Percentiles rank a stretch among this genome's conserved stretches.
These are phyloP conservation scores for Fusarium lyarnte DNA, from an alignment of 2,329 filamentous ascomycete species.

Conservation along the genomic window DNA sequence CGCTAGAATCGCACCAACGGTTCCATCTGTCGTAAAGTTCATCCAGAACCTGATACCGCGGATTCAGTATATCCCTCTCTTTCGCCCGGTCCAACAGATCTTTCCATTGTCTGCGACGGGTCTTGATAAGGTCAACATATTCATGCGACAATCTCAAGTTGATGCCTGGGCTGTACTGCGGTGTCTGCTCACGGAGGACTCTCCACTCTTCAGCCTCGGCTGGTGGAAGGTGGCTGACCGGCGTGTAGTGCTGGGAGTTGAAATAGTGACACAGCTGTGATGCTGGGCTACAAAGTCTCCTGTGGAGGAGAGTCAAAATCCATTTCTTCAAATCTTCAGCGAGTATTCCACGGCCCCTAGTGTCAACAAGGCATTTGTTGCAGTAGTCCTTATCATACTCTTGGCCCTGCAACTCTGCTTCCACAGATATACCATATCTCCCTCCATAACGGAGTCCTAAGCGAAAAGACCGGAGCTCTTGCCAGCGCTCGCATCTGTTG, in stretches of 20 bases:
- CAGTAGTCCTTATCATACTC: neutral
- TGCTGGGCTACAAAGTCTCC: neutral
- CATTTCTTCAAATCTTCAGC: neutral
- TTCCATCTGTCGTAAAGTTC: neutral
- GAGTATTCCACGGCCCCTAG: neutral
- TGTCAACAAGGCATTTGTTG: slow-evolving; percentile 11
- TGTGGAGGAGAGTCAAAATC: neutral
- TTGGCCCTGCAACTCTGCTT: neutral
- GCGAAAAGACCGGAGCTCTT: slow-evolving; percentile 27
- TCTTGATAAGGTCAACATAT: neutral
- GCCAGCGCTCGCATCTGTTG: slow-evolving; percentile 21
- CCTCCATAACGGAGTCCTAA: neutral
- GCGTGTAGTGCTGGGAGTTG: neutral
- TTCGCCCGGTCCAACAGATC: neutral
- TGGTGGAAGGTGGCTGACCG: neutral
- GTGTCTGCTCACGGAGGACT: neutral
- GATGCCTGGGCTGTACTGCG: neutral
- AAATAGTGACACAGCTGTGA: neutral
- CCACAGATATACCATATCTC: neutral
- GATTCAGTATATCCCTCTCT: neutral
- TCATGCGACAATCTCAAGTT: neutral
- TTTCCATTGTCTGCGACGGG: neutral
- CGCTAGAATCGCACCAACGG: neutral
- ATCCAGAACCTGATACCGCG: neutral
- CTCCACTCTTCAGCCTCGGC: neutral